Conservation (phyloP, 495 filamentous ascomycete species). For the Tuber borchii region DNA sequence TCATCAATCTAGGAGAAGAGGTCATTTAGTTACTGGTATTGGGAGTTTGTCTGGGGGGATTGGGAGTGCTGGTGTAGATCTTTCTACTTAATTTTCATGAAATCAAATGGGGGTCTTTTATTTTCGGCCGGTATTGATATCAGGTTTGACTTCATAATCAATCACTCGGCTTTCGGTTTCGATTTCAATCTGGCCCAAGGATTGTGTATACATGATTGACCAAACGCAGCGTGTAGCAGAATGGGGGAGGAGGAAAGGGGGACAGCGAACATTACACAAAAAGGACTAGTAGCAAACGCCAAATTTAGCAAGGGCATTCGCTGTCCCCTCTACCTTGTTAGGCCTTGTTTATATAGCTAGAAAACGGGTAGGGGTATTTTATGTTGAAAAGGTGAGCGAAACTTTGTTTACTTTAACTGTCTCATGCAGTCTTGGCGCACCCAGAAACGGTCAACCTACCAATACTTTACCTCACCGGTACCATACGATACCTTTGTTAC, state of each 20-base stretch:
- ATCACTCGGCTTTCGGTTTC: background rate
- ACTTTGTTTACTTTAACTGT: too few relatives aligned
- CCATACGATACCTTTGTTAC: too few relatives aligned
- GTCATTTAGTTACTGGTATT: background rate
- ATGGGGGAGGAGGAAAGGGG: too few relatives aligned
- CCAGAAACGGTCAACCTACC: too few relatives aligned
- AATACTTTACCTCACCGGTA: too few relatives aligned
- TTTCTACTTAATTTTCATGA: background rate
- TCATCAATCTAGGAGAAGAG: background rate
- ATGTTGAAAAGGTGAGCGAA: too few relatives aligned
- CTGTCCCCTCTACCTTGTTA: too few relatives aligned
- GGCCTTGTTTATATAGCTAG: background rate
- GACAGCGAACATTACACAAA: too few relatives aligned
- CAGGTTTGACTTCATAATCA: background rate
- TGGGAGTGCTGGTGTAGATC: background rate
- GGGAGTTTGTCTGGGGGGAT: background rate
- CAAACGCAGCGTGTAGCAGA: background rate
- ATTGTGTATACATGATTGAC: background rate
- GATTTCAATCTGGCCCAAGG: background rate
- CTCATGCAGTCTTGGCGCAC: too few relatives aligned
- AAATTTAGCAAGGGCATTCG: too few relatives aligned
- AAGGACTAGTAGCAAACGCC: too few relatives aligned
- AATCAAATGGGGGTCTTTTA: background rate
- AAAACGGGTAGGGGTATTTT: background rate
- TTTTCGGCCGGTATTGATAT: background rate